Evolutionary conservation across 2,329 filamentous ascomycete species (phyloP), one percentile per base, ranked within the genome.

Genomic region (Erysiphe neolycopersici): DNA sequence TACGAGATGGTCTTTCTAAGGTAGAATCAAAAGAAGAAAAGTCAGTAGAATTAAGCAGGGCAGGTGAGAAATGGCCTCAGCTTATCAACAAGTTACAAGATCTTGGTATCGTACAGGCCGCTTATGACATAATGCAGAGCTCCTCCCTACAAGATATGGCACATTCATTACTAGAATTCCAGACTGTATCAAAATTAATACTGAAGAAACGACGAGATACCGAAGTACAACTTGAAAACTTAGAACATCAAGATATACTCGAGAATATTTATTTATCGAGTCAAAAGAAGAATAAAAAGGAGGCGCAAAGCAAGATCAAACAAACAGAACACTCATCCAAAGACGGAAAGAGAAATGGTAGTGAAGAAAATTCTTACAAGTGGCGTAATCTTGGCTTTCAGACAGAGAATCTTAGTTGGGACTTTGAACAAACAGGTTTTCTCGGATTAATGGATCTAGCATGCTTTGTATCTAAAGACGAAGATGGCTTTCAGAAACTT

Each of bases 401-500:
- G 58, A 78, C 79, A 0, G 89, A 98, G 59, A 85, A 72, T 51
- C 89, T 89, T 3, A 76, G 76, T 0, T 68, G 69, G 52, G 89
- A 98, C 52, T 95, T 98, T 55, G 76, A 83, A 17, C 65, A 72
- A 35, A 79, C 80, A 26, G 89, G 89, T 0, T 95, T 85, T 57
- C 61, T 98, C 44, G 89, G 89, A 26, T 82, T 98, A 72, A 95
- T 98, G 85, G 89, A 98, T 58, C 61, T 98, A 54, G 82, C 84
- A 2, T 85, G 95, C 59, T 98, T 83, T 57, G 83, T 93, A 41
- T 73, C 79, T 54, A 92, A 84, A 56, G 77, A 93, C 55, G 83
- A 93, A 58, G 85, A 94, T 56, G 73, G 74, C 11, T 95, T 92
- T 52, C 85, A 93, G 57, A 94, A 92, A 61, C 66, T 92, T 51